phyloP scores from a whole-genome alignment of 225 moss, liverwort and hornwort species.

The Takakia lepidozioides region DNA sequence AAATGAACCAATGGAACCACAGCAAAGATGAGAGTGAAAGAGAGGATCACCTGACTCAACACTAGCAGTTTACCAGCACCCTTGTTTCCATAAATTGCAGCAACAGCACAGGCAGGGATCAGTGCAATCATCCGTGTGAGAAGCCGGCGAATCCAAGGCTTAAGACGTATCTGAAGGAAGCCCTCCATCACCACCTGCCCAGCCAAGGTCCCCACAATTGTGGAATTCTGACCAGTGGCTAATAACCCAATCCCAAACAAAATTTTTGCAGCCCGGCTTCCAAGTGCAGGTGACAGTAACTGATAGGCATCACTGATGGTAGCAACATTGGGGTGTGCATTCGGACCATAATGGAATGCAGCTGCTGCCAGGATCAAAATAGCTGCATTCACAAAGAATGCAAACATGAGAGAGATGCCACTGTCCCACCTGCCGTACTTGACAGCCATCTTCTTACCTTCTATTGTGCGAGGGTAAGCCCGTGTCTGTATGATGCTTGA shows the following conservation, averaged over 20 bases:
- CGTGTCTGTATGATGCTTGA: conserved; percentile 92
- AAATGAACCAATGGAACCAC: conserved; percentile 87
- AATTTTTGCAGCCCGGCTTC: conserved; percentile 49
- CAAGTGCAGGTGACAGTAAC: conserved; percentile 68
- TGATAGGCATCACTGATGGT: conserved; percentile 80
- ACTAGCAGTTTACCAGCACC: conserved; percentile 79
- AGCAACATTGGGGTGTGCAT: conserved; percentile 37
- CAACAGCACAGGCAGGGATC: conserved; percentile 67
- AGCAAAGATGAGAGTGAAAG: conserved; percentile 78
- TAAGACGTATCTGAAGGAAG: conserved; percentile 65
- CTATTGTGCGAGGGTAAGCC: conserved; percentile 72
- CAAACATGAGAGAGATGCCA: conserved; percentile 62
- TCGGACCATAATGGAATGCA: conserved; percentile 68
- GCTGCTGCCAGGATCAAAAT: conserved; percentile 85
- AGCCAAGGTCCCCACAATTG: conserved; percentile 79
- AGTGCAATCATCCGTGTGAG: conserved; percentile 78
- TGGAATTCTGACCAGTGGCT: conserved; percentile 82
- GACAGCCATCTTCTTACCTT: conserved; percentile 77
- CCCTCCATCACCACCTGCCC: conserved; percentile 98
- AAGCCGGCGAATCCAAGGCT: conserved; percentile 71
- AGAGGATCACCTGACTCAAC: conserved; percentile 80
- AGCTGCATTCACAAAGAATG: conserved; percentile 78
- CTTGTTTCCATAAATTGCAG: conserved; percentile 56
- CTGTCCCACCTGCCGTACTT: conserved; percentile 83
- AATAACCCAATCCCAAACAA: conserved; percentile 75